Evolutionary conservation across 306 rosid species (phyloP).

Genomic region (Luffa aegyptiaca): DNA sequence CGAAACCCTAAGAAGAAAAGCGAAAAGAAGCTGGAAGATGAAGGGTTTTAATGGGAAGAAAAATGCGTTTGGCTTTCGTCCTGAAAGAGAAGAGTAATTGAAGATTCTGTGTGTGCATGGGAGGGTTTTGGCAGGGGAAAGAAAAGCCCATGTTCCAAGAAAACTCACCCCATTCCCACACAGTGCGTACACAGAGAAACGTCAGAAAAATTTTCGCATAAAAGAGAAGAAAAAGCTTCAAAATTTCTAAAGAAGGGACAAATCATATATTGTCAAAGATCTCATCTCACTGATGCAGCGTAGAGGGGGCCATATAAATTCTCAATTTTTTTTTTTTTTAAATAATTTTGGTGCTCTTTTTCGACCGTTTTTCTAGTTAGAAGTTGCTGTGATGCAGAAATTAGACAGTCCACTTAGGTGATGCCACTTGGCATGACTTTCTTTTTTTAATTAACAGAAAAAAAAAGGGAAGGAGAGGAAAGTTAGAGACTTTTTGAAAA

Average conservation of each 20-base stretch:
- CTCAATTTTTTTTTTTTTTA: too few relatives aligned
- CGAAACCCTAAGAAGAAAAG: neutral
- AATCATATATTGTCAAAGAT: neutral
- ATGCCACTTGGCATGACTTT: neutral
- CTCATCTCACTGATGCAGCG: neutral
- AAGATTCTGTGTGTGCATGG: constrained; percentile 52
- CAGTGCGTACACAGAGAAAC: constrained; percentile 7
- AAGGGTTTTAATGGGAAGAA: constrained; percentile 7
- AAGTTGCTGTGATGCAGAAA: neutral
- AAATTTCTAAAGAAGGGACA: neutral
- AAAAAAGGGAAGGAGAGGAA: too few relatives aligned
- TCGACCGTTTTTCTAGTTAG: neutral
- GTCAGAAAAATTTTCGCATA: neutral
- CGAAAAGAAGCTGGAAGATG: too few relatives aligned
- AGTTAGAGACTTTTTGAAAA: too few relatives aligned
- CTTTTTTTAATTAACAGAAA: too few relatives aligned
- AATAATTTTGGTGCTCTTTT: neutral
- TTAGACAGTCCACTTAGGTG: neutral
- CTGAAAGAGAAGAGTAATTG: constrained; percentile 12
- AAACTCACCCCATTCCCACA: constrained; percentile 13
- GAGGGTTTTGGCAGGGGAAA: constrained; percentile 21
- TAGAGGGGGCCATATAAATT: neutral
- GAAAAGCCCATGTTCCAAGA: constrained; percentile 46
- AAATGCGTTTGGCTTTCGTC: constrained; percentile 18
- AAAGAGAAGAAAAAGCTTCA: neutral